Conservation (phyloP, 805 yeast species). For the Starmerella gropengiesseri region DNA sequence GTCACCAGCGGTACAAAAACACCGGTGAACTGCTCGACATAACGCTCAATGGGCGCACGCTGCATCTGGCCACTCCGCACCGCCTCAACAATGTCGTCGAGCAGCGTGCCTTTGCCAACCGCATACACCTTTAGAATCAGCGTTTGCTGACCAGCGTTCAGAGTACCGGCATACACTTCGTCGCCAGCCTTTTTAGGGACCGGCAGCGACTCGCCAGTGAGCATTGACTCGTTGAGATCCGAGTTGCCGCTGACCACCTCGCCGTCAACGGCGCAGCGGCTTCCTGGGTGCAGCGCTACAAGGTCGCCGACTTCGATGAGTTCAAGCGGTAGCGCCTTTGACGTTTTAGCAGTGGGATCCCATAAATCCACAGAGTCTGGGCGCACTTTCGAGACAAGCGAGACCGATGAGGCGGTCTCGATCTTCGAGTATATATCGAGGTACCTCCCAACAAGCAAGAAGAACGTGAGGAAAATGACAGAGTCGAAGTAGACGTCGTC, state of each 20-base stretch:
- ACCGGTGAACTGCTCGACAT: conserved; percentile 59
- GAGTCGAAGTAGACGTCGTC: conserved; percentile 64
- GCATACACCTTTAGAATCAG: conserved; percentile 47
- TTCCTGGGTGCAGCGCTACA: conserved; percentile 35
- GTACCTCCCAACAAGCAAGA: conserved; percentile 57
- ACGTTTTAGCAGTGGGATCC: background rate
- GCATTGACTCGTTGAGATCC: conserved; percentile 78
- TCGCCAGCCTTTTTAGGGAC: conserved; percentile 50
- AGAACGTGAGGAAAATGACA: conserved; percentile 64
- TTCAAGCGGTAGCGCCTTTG: conserved; percentile 23
- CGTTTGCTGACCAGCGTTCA: conserved; percentile 48
- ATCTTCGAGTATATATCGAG: conserved; percentile 57
- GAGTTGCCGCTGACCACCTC: conserved; percentile 56
- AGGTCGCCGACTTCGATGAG: conserved; percentile 81
- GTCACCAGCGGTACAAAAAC: conserved; percentile 63
- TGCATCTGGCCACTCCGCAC: conserved; percentile 65
- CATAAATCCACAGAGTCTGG: conserved; percentile 33
- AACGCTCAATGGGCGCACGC: conserved; percentile 61
- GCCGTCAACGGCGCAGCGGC: conserved; percentile 61
- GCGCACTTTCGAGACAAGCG: conserved; percentile 42
- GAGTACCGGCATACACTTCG: conserved; percentile 61
- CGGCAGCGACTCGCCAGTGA: conserved; percentile 74
- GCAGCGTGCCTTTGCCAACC: conserved; percentile 50
- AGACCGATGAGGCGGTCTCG: conserved; percentile 56
- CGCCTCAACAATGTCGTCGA: conserved; percentile 57